These are phyloP conservation scores for Dendrobium nobile DNA, from an alignment of 106 monocot genomes.

Conservation along the genomic window DNA sequence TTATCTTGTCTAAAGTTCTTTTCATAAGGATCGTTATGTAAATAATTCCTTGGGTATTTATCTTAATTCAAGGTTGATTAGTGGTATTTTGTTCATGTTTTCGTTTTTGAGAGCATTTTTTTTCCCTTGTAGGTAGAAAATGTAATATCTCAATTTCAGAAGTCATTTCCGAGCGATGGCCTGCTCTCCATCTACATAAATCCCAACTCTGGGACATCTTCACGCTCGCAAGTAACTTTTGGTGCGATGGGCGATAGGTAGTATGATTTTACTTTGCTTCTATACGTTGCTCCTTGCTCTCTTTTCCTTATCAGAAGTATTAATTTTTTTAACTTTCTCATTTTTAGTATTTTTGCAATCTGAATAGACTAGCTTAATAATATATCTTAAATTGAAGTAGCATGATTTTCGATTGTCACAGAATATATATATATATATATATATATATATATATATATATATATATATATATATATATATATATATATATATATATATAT, in stretches of 20 bases:
- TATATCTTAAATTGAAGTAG: not conserved
- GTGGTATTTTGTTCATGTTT: not conserved
- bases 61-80: not conserved
- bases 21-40: not conserved
- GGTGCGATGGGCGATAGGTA: constrained; percentile 98
- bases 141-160: constrained; percentile 54
- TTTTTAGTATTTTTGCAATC: not conserved
- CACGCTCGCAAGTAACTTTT: constrained; percentile 70
- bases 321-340: not conserved
- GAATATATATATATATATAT: too few species aligned
- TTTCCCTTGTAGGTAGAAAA: constrained; percentile 58
- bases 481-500: too few species aligned
- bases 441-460: too few species aligned
- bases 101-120: not conserved
- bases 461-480: too few species aligned
- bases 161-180: constrained; percentile 71
- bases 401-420: too few species aligned
- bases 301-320: not conserved
- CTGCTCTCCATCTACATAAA: constrained; percentile 78
- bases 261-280: not conserved
- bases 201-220: constrained; percentile 60
- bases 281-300: not conserved
- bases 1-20: not conserved
- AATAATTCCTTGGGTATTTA: not conserved
- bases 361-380: not conserved